Base-by-base conservation (phyloP, 1,139 yeast genomes). In the Scheffersomyces cryptocercus region DNA sequence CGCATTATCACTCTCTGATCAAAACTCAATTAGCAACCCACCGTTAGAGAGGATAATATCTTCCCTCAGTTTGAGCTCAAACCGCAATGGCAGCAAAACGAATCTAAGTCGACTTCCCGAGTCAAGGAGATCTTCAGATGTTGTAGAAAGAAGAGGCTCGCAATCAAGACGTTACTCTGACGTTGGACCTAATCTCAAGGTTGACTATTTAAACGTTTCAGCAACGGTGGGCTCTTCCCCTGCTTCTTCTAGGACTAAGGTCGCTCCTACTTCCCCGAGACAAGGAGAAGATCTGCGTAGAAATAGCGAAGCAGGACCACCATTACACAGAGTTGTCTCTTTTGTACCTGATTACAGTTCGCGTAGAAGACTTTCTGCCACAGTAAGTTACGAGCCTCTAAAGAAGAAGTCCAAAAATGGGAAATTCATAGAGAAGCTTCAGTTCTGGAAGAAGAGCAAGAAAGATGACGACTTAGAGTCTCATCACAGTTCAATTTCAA, bases 21-120 rank as follows among this genome's bases (percentile, higher is more conserved):
- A 61, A 36, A 16, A 11, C 30, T 12, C 45, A 45, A 20, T 51
- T 20, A 53, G 49, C 15, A 58, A 62, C 1, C 77, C 68, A 44
- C 77, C 77, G 1, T 54, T 73, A 29, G 79, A 73, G 47, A 59
- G 66, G 45, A 73, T 73, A 24, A 65, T 71, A 46, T 67, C 75
- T 4, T 60, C 69, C 14, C 59, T 73, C 37, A 72, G 77, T 53
- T 52, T 73, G 26, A 51, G 59, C 33, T 68, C 75, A 1, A 57
- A 58, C 41, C 50, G 58, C 39, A 60, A 54, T 40, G 46, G 42
- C 30, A 49, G 53, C 41, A 44, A 40, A 30, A 38, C 54, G 1
- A 49, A 46, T 33, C 29, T 50, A 39, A 28, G 42, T 20, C 44
- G 45, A 7, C 11, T 48, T 11, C 39, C 40, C 9, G 49, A 49